Evolutionary conservation across 202 grass and related monocot species (phyloP), one percentile per base, ranked within the genome.

Genomic region (Bolboschoenoplectus hybrid): DNA sequence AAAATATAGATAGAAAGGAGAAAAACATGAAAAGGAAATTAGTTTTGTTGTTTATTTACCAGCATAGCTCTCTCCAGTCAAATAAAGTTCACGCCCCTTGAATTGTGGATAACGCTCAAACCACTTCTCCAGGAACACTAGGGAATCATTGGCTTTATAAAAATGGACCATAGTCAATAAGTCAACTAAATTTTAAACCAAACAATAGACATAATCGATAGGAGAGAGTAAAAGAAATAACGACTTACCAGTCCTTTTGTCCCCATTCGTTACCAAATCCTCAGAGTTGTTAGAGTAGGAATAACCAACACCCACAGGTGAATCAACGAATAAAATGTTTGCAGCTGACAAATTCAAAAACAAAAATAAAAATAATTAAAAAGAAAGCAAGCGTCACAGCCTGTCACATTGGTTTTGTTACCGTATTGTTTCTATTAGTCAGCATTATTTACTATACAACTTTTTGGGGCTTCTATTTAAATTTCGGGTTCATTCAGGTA

Each of bases 41-140:
- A 58, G 34, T 70, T 69, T 12, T 1, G 8, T 41, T 52, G 14
- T 52, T 68, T 47, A 0, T 66, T 83, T 83, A 97, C 93, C 92
- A 89, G 93, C 93, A 90, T 99, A 99, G 62, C 97, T 99, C 87
- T 99, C 93, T 84, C 93, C 93, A 46, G 86, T 92, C 82, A 99
- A 83, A 84, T 99, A 99, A 89, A 99, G 92, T 72, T 94, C 93
- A 10, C 87, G 89, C 65, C 84, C 90, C 62, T 96, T 94, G 80
- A 92, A 99, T 63, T 99, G 93, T 53, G 97, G 97, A 90, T 96
- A 99, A 65, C 82, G 86, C 80, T 99, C 83, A 87, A 99, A 89
- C 97, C 97, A 97, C 70, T 94, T 96, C 50, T 92, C 90, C 88
- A 99, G 89, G 58, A 99, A 99, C 1, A 36, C 76, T 64, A 92